Base-by-base conservation (phyloP, 257 asterid species). In the Cinchona pubescens region DNA sequence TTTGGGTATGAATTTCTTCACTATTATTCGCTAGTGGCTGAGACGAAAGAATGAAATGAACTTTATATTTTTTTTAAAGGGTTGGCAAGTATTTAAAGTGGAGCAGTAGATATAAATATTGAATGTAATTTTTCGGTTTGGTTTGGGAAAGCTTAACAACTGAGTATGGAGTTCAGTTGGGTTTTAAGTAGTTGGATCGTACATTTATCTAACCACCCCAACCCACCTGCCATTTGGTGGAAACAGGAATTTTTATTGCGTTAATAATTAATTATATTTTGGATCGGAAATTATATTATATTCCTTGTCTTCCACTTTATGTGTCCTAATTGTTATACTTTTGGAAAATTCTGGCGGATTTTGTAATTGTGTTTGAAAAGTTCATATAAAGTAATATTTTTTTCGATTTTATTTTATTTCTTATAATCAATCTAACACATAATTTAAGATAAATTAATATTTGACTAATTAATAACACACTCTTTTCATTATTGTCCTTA, bases 101-200 rank as follows among this genome's bases (percentile, higher is more conserved):
- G 7, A 51, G 27, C 7, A 10, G 59, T 51, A 21, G 59, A 51
- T 5, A 13, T 45, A 12, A 42, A 13, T 13, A 42, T 42, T 42
- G 7, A 42, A 42, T 7, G 46, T 9, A 2, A 5, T 9, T 42
- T 42, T 45, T 14, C 3, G 49, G 51, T 18, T n/a, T 0, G 34
- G 53, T 66, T 66, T 67, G 45, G 69, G 40, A 75, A 49, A 73
- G 14, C 37, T 55, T 63, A 25, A 75, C 74, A 13, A 46, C 29
- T 37, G 7, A 14, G 40, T 34, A 11, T 10, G 25, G 58, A 60
- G 81, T 51, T 74, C 51, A n/a, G 83, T 70, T 69, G 82, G 80
- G 83, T 71, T 74, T 83, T 78, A 78, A n/a, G 88, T 85, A 76
- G 88, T 83, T 87, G 85, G 86, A 79, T 82, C 69, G 81, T 79